phyloP scores from a whole-genome alignment of 148 eudicot genomes.

The Persicaria tinctoria region DNA sequence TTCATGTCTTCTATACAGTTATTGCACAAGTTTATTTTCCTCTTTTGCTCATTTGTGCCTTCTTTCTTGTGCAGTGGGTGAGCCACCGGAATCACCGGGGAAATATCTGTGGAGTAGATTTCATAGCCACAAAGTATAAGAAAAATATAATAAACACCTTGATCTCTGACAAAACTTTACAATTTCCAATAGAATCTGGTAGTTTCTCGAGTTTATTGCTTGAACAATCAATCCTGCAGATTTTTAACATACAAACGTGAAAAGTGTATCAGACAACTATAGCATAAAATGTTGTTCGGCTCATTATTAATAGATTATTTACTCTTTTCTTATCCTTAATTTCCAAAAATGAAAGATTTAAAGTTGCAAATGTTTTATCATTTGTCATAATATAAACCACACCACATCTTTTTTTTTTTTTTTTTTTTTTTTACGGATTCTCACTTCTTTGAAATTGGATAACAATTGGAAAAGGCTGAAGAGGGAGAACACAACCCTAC shows the following conservation, averaged over 20 bases:
- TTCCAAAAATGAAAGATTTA: neutral
- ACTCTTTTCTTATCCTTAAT: neutral
- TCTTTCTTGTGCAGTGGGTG: slow-evolving; percentile 60
- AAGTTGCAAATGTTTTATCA: neutral
- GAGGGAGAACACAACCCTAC: slow-evolving; percentile 34
- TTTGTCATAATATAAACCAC: neutral
- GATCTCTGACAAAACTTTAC: slow-evolving; percentile 62
- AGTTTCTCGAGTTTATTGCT: slow-evolving; percentile 65
- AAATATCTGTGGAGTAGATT: slow-evolving; percentile 94
- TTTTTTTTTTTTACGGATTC: neutral
- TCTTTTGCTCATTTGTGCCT: slow-evolving; percentile 11
- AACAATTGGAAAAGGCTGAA: neutral
- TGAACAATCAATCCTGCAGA: slow-evolving; percentile 85
- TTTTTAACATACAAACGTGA: neutral
- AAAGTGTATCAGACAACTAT: neutral
- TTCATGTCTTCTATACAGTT: neutral
- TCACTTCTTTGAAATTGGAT: neutral
- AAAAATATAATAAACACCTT: slow-evolving; percentile 38
- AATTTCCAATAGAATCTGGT: slow-evolving; percentile 72
- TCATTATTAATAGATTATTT: neutral
- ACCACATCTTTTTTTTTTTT: too few relatives aligned
- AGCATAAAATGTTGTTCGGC: neutral
- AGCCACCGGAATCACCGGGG: slow-evolving; percentile 98
- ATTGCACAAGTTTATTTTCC: neutral
- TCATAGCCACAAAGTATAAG: neutral